Conservation (phyloP, 2,329 filamentous ascomycete species). For the Amauroascus niger region DNA sequence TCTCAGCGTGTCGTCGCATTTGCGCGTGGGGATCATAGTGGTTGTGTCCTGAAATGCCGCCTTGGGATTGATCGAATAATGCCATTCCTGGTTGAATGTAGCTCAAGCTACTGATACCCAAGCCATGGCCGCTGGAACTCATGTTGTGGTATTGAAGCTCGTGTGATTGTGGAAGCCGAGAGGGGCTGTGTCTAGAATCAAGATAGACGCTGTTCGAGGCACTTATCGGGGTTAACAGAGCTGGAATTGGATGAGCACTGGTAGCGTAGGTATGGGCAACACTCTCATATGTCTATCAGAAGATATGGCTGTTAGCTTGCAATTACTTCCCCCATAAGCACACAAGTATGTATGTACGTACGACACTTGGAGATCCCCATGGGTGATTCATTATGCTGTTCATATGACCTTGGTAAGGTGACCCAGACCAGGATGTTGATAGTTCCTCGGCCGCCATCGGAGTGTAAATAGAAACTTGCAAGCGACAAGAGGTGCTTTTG, state of each 20-base stretch:
- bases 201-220: conserved; percentile 30
- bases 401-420: conserved; percentile 13
- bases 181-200: conserved; percentile 26
- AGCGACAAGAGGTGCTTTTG: not conserved
- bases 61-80: conserved; percentile 19
- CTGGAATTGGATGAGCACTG: conserved; percentile 23
- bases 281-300: conserved; percentile 21
- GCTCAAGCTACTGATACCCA: conserved; percentile 30
- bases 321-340: not conserved
- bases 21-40: conserved; percentile 1
- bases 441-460: conserved; percentile 13
- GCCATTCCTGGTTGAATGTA: conserved; percentile 25
- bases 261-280: conserved; percentile 28
- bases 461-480: not conserved
- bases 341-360: not conserved
- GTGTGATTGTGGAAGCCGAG: conserved; percentile 30
- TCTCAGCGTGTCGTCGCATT: conserved; percentile 17
- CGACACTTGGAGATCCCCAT: conserved; percentile 16
- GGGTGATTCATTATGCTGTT: conserved; percentile 12
- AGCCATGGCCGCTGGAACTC: conserved; percentile 27
- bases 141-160: conserved; percentile 30
- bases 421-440: conserved; percentile 12
- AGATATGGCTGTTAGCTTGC: conserved; percentile 6
- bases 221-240: conserved; percentile 33
- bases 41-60: conserved; percentile 1